These are phyloP conservation scores for Aspergillus fumigatus DNA, from an alignment of 2,329 filamentous ascomycete genomes.

Conservation along the genomic window DNA sequence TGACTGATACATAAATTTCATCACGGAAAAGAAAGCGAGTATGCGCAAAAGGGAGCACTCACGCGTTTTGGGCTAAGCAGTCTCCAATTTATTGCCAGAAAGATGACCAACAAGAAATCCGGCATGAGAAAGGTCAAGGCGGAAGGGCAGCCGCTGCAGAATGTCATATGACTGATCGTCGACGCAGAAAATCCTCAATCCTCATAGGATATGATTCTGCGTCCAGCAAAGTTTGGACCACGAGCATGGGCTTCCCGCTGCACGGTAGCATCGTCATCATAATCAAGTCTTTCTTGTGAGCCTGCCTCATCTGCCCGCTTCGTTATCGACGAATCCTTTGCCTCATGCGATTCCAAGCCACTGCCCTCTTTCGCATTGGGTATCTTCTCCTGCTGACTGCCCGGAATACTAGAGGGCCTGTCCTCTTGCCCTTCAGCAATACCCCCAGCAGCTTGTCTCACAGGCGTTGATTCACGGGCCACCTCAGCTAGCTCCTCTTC, in stretches of 20 bases:
- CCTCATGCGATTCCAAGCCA: conserved; percentile 12
- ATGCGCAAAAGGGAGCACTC: conserved; percentile 10
- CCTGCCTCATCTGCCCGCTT: background rate
- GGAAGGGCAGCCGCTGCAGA: too few relatives aligned
- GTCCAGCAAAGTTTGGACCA: conserved; percentile 18
- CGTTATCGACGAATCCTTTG: background rate
- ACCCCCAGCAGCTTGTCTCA: background rate
- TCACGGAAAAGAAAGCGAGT: conserved; percentile 52
- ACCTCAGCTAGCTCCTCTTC: conserved; percentile 25
- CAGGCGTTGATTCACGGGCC: conserved; percentile 7
- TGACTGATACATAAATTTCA: conserved; percentile 88
- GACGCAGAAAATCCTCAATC: conserved; percentile 20
- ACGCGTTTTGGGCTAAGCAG: background rate
- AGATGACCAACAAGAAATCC: background rate
- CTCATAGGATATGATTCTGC: conserved; percentile 35
- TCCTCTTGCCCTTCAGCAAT: background rate
- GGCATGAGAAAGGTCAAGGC: background rate
- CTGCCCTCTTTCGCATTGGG: conserved; percentile 9
- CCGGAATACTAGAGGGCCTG: background rate
- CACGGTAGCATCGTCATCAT: conserved; percentile 25
- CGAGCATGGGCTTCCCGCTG: background rate
- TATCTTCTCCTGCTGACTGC: background rate
- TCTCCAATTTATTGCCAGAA: too few relatives aligned
- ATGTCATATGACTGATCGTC: background rate
- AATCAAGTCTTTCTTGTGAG: conserved; percentile 29